Base-by-base conservation (phyloP, 208 protist species). In the Leishmania aethiopica region DNA sequence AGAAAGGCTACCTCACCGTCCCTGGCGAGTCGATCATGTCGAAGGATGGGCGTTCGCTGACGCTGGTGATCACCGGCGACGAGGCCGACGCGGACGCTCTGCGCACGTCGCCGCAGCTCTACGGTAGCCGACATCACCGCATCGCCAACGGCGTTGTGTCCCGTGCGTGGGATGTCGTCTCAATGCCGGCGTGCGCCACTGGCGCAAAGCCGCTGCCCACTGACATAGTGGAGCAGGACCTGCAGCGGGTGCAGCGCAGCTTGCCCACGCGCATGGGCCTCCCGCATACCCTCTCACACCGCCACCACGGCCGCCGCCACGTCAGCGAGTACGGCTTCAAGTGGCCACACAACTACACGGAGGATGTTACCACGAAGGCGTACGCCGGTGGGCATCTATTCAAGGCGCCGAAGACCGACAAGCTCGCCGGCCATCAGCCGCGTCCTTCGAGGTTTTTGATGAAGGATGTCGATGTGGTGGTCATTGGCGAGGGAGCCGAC, bases 241-340 rank as follows among this genome's bases (percentile, higher is more conserved):
- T 87, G 62, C 35, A 83, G 7, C 93, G 93, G 67, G 91, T 95
- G 83, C 94, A 97, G 80, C 85, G 86, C 64, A 78, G 84, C 40
- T 88, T 97, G 78, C 88, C 94, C 3, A 86, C 85, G 11, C 94
- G 94, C n/a, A 55, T 96, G 75, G 93, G 93, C 32, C 79, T 96
- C 19, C 88, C 90, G 25, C 67, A 82, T 55, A 84, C 93, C 47
- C 77, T 92, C 37, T 96, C 93, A 4, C 94, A 97, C 85, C 94
- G 94, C 84, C 82, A 91, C 66, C 86, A 89, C 78, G 89, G 89
- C 28, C 90, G 92, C 66, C 94, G 94, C 40, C 88, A 96, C 77
- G 91, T 96, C 37, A 90, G 86, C 49, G 91, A 91, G 79, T 95
- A 91, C 87, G 93, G 93, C 59, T 97, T 92, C 86, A 96, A 96